A percentile compares a stretch with the other conserved stretches of the same genome.
Conservation (phyloP, 1,139 yeast genomes). For the Diutina rugosa region DNA sequence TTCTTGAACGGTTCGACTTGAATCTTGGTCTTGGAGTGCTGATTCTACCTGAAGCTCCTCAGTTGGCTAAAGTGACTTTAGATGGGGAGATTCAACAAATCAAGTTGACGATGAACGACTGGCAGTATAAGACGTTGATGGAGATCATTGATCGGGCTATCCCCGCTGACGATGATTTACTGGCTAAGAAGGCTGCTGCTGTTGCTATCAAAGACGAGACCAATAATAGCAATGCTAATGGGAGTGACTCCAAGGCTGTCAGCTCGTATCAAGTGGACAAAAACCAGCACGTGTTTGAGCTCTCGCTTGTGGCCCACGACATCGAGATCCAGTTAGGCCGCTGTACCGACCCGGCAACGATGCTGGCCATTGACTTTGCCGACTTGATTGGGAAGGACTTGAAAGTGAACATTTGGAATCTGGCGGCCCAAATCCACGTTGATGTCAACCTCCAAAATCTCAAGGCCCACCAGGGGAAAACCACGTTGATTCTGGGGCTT, state of each 20-base stretch:
- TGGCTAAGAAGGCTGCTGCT: neutral
- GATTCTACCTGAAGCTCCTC: conserved; percentile 69
- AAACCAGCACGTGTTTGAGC: neutral
- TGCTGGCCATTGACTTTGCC: neutral
- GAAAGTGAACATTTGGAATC: neutral
- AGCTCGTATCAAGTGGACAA: neutral
- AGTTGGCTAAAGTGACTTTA: conserved; percentile 58
- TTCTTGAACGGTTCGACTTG: conserved; percentile 67
- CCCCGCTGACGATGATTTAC: neutral
- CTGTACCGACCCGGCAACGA: neutral
- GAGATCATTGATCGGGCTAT: conserved; percentile 57
- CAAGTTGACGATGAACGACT: conserved; percentile 66
- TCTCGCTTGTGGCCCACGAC: neutral
- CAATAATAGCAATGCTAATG: neutral
- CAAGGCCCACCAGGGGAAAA: neutral
- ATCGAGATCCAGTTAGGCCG: neutral
- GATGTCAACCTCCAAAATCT: neutral
- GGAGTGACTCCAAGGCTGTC: neutral
- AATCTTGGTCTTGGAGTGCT: conserved; percentile 68
- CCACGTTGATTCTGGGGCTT: neutral
- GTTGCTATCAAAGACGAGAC: neutral
- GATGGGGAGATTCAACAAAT: conserved; percentile 76
- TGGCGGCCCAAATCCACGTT: neutral
- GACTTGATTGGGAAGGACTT: neutral
- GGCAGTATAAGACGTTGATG: conserved; percentile 82